Percentiles rank a stretch among this genome's conserved stretches.
phyloP scores from a whole-genome alignment of 73 alveolate genomes.

The Stentor coeruleus region DNA sequence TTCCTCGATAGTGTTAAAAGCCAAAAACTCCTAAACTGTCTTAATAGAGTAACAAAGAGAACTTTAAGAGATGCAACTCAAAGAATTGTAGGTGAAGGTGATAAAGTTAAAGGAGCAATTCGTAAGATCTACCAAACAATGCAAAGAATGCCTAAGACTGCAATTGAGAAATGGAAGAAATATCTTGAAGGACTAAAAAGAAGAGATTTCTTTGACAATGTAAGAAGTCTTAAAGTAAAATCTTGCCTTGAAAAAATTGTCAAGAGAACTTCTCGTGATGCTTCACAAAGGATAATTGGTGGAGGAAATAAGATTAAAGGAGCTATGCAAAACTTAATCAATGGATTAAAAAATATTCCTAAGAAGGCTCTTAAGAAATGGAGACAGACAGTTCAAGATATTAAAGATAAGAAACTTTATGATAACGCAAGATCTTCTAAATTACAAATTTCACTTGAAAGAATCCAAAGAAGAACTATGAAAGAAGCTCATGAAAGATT shows the following conservation, averaged over 20 bases:
- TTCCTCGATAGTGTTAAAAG: neutral
- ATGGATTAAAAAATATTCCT: neutral
- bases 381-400: no score
- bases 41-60: neutral
- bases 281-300: neutral
- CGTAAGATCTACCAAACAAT: neutral
- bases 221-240: neutral
- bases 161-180: neutral
- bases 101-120: neutral
- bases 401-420: no score
- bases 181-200: neutral
- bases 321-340: neutral
- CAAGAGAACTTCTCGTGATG: neutral
- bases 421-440: no score
- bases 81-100: constrained; percentile 14
- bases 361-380: neutral
- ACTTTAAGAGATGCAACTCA: neutral
- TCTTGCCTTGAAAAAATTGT: neutral
- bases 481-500: no score
- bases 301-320: neutral
- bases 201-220: neutral
- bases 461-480: no score
- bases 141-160: neutral
- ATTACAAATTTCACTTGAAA: no score
- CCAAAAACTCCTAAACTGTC: neutral